Evolutionary conservation across 345 rosid species (phyloP), one percentile per base, ranked within the genome.

Genomic region (Salix purpurea): DNA sequence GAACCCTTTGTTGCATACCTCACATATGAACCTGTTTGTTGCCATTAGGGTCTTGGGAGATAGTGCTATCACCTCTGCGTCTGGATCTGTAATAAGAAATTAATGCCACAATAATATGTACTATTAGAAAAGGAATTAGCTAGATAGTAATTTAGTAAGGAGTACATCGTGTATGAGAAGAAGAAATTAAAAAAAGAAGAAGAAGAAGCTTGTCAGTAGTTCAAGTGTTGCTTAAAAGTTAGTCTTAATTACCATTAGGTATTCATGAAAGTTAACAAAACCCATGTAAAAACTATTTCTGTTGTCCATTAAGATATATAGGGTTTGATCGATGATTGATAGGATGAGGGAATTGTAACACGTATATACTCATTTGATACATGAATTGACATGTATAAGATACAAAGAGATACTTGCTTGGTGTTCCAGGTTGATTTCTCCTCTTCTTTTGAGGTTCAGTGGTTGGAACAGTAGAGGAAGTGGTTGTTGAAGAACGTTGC

Each of bases 41-140:
- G 81, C 81, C 81, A 78, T 78, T 67, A 78, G 61, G 2, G 81
- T 78, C 76, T 67, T 78, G n/a, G 81, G 81, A 39, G 81, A 72
- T 56, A 78, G 73, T 4, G 81, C 81, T 78, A 78, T 78, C 68
- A 78, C 76, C 40, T 78, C 81, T 42, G 81, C 81, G 32, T 78
- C 81, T 78, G 81, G 81, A 78, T 78, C 81, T 78, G 77, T 65
- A 50, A 70, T 30, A 39, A 68, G n/a, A n/a, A 58, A 58, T 58
- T 58, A 10, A n/a, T 23, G 62, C 62, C 62, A 58, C 28, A 23
- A 67, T n/a, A 4, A 58, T n/a, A 9, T 58, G 23, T n/a, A n/a
- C 26, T 56, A 1, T 23, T 23, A 58, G 62, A 58, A 58, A 23
- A 58, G 11, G 28, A 56, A 9, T 11, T n/a, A 58, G 62, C 28